phyloP scores from a whole-genome alignment of 2,329 filamentous ascomycete genomes.

The Ascocoryne sarcoides region DNA sequence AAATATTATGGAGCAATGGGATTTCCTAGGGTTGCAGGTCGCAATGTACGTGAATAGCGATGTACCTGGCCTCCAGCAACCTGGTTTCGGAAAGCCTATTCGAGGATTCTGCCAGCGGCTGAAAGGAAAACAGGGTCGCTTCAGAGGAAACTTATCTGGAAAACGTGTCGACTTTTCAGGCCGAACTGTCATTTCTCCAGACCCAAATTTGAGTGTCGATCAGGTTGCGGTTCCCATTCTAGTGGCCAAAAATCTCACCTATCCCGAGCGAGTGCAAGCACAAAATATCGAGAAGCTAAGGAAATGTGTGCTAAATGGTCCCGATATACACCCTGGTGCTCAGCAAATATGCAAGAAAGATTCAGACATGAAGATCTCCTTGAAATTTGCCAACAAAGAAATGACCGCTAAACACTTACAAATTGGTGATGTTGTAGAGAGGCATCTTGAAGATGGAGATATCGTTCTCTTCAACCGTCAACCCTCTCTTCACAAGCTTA shows the following conservation, averaged over 20 bases:
- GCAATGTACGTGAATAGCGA: constrained; percentile 98
- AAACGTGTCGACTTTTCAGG: constrained; percentile 99
- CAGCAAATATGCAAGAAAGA: constrained; percentile 71
- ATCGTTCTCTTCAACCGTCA: constrained; percentile 97
- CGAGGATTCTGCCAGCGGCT: constrained; percentile 90
- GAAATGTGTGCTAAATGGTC: constrained; percentile 65
- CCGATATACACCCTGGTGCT: constrained; percentile 76
- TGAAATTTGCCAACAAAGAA: constrained; percentile 67
- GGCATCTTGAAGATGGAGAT: constrained; percentile 90
- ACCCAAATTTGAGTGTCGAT: constrained; percentile 88
- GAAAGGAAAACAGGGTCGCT: constrained; percentile 95
- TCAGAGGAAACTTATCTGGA: constrained; percentile 91
- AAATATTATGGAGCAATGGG: constrained; percentile 97
- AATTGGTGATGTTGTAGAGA: constrained; percentile 83
- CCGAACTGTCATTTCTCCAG: constrained; percentile 93
- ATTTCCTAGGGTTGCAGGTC: constrained; percentile 89
- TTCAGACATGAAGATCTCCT: constrained; percentile 57
- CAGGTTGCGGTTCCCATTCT: constrained; percentile 85
- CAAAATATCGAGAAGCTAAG: constrained; percentile 81
- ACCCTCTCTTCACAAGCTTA: constrained; percentile 94
- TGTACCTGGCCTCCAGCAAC: constrained; percentile 83
- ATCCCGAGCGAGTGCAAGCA: constrained; percentile 77
- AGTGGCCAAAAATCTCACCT: constrained; percentile 94
- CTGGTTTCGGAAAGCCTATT: constrained; percentile 78
- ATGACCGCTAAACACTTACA: constrained; percentile 65